Evolutionary conservation across 345 rosid genomes (phyloP).

Genomic region (Melastoma malabathricum): DNA sequence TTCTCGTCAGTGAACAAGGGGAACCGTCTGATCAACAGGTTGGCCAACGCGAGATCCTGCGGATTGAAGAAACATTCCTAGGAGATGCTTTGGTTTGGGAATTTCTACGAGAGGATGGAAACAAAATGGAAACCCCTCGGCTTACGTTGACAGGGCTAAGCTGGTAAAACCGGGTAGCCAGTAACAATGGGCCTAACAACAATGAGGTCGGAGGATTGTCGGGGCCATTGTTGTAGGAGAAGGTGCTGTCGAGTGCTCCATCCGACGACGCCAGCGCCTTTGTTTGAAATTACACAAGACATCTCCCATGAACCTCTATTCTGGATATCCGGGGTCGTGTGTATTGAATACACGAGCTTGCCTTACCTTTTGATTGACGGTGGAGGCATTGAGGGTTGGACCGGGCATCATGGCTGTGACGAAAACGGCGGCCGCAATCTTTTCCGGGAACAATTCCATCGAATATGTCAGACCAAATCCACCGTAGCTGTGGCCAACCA

Average conservation of each 20-base stretch:
- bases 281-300: not conserved
- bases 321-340: no score
- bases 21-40: constrained; percentile 23
- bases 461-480: constrained; percentile 24
- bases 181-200: constrained; percentile 20
- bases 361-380: constrained; percentile 18
- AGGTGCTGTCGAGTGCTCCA: constrained; percentile 21
- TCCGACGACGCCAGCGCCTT: constrained; percentile 21
- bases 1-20: constrained; percentile 24
- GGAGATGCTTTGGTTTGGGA: no score
- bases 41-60: constrained; percentile 44
- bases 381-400: constrained; percentile 19
- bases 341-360: no score
- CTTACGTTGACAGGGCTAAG: constrained; percentile 43
- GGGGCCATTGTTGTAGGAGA: constrained; percentile 24
- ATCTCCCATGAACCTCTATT: no score
- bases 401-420: constrained; percentile 28
- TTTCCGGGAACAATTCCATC: constrained; percentile 25
- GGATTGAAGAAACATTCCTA: no score
- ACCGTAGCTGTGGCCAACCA: constrained; percentile 30
- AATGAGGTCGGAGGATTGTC: constrained; percentile 33
- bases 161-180: constrained; percentile 22
- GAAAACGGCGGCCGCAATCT: constrained; percentile 18
- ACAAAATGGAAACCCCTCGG: no score
- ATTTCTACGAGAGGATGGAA: no score